Conservation (phyloP, 2,329 filamentous ascomycete species). For the Neonectria ditissima region DNA sequence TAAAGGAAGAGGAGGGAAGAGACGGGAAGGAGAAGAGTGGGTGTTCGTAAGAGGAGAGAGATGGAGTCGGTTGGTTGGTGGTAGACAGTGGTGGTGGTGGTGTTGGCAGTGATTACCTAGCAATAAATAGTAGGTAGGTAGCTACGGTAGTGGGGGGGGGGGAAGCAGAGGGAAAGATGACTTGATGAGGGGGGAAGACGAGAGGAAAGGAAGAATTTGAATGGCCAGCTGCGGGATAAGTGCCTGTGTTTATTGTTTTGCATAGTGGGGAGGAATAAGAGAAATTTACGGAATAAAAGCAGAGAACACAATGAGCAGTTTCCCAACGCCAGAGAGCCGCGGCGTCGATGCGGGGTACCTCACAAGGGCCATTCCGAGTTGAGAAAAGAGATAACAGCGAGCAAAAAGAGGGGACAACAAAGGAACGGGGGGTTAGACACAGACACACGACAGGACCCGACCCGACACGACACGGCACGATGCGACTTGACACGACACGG, state of each 20-base stretch:
- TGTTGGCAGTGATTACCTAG: conserved; percentile 1
- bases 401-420: conserved; percentile 14
- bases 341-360: background rate
- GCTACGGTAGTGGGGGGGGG: conserved; percentile 11
- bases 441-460: conserved; percentile 3
- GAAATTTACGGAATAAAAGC: background rate
- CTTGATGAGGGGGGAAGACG: conserved; percentile 1
- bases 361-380: conserved; percentile 4
- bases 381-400: conserved; percentile 27
- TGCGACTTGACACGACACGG: background rate
- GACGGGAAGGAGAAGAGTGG: background rate
- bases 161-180: background rate
- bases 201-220: background rate
- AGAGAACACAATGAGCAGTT: background rate
- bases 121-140: background rate
- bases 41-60: conserved; percentile 21
- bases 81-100: background rate
- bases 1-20: background rate
- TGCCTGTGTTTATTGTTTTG: conserved; percentile 13
- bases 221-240: background rate
- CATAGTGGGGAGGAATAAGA: conserved; percentile 3
- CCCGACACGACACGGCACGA: background rate
- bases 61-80: conserved; percentile 14
- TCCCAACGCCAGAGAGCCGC: background rate
- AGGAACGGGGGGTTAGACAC: background rate